A percentile compares a stretch with the other conserved stretches of the same genome.
Evolutionary conservation across 2,329 filamentous ascomycete genomes (phyloP).

Genomic region (Aspergillus piperis): DNA sequence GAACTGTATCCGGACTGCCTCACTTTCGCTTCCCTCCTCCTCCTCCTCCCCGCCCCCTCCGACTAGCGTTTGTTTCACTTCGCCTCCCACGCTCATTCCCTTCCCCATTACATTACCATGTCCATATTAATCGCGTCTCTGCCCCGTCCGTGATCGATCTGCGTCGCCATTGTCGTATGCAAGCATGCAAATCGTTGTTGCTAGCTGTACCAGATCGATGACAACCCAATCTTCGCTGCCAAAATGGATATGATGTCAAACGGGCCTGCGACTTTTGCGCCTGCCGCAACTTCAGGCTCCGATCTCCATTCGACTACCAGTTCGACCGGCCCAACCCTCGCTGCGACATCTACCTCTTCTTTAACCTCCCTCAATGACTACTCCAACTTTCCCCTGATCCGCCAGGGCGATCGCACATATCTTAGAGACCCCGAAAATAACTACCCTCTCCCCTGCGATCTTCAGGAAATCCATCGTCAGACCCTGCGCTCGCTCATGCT

Average conservation of each 20-base stretch:
- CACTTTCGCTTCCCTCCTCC: not conserved
- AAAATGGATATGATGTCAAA: constrained; percentile 36
- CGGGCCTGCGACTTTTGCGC: constrained; percentile 28
- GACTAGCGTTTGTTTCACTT: not conserved
- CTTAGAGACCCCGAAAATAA: constrained; percentile 69
- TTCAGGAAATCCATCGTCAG: constrained; percentile 84
- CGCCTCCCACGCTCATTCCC: constrained; percentile 9
- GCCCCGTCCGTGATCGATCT: constrained; percentile 7
- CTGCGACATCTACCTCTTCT: constrained; percentile 40
- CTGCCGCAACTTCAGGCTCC: constrained; percentile 33
- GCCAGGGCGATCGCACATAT: constrained; percentile 79
- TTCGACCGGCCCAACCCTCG: constrained; percentile 31
- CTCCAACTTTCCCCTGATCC: constrained; percentile 60
- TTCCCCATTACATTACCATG: constrained; percentile 17
- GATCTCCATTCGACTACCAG: constrained; percentile 37
- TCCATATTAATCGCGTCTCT: constrained; percentile 6
- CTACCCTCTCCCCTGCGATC: constrained; percentile 87
- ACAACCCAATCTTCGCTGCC: constrained; percentile 15
- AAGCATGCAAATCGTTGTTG: constrained; percentile 30
- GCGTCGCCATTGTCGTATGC: constrained; percentile 7
- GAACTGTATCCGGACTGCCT: constrained; percentile 3
- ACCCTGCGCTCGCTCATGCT: constrained; percentile 79
- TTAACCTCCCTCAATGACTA: constrained; percentile 41
- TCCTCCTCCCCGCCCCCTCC: not conserved
- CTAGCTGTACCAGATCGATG: constrained; percentile 20